Evolutionary conservation across 179 eudicot genomes (phyloP).

Genomic region (Amaranthus tricolor): DNA sequence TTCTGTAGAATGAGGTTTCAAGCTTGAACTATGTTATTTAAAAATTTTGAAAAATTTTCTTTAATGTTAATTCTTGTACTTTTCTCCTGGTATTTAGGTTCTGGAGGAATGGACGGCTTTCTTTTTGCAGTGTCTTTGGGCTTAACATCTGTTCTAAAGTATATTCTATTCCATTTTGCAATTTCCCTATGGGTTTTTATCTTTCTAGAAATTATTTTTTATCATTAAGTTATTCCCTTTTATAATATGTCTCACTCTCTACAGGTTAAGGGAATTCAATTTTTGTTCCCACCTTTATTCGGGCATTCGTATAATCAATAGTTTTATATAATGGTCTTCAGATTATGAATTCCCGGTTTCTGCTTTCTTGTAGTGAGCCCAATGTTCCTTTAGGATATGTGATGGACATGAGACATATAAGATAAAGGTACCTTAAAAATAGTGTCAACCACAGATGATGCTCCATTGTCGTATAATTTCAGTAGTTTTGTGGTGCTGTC

Average conservation of each 20-base stretch:
- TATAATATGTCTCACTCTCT: background rate
- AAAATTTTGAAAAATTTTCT: background rate
- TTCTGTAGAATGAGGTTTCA: background rate
- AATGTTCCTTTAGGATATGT: too few relatives aligned
- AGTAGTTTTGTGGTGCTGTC: too few relatives aligned
- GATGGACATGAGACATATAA: too few relatives aligned
- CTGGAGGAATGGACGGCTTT: constrained; percentile 56
- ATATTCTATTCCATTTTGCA: constrained; percentile 29
- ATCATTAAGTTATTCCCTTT: background rate
- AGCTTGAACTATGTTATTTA: background rate
- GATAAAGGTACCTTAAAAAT: too few relatives aligned
- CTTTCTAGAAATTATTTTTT: background rate
- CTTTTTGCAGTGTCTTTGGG: constrained; percentile 82
- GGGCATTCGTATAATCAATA: background rate
- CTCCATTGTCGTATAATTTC: too few relatives aligned
- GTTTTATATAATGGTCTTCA: background rate
- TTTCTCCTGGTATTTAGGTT: constrained; percentile 43
- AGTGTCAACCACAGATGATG: too few relatives aligned
- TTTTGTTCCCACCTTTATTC: background rate
- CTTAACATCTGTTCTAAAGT: constrained; percentile 70
- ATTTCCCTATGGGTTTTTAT: constrained; percentile 4
- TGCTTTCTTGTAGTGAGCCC: background rate
- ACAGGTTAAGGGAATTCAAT: background rate
- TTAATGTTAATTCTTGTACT: constrained; percentile 6
- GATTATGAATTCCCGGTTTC: background rate